Percentiles rank a stretch among this genome's conserved stretches.
Evolutionary conservation across 23 red algal genomes (phyloP).

Genomic region (Gracilaria domingensis): DNA sequence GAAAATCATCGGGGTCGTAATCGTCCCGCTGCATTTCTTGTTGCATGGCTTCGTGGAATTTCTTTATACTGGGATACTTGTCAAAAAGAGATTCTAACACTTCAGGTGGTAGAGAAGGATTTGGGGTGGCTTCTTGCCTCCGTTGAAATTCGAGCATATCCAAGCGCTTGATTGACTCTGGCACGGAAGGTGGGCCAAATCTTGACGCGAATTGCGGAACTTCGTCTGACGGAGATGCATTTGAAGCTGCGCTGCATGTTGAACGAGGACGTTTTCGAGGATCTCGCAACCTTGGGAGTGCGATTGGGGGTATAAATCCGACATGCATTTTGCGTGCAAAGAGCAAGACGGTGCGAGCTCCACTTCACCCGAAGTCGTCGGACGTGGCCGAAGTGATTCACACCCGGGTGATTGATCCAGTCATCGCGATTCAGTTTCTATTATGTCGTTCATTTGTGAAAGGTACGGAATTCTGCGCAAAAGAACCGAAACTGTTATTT

Average conservation of each 20-base stretch:
- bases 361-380: not conserved
- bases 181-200: constrained; percentile 15
- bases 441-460: not conserved
- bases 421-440: not conserved
- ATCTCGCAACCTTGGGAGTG: not conserved
- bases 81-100: constrained; percentile 19
- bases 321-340: not conserved
- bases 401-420: not conserved
- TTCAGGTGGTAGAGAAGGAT: constrained; percentile 20
- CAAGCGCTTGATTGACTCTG: constrained; percentile 22
- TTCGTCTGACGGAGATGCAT: not conserved
- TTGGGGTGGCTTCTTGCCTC: not conserved
- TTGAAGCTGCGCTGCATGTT: constrained; percentile 24
- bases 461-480: not conserved
- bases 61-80: constrained; percentile 5
- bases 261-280: constrained; percentile 21
- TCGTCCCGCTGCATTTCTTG: constrained; percentile 33
- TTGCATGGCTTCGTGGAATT: constrained; percentile 23
- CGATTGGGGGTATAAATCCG: not conserved
- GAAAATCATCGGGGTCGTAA: constrained; percentile 44
- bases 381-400: too few species aligned
- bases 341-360: not conserved
- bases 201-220: not conserved
- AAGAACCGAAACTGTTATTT: not conserved
- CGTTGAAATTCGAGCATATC: constrained; percentile 25